These are phyloP conservation scores for Teratosphaeria viscida DNA, from an alignment of 2,329 filamentous ascomycete genomes.

Conservation along the genomic window DNA sequence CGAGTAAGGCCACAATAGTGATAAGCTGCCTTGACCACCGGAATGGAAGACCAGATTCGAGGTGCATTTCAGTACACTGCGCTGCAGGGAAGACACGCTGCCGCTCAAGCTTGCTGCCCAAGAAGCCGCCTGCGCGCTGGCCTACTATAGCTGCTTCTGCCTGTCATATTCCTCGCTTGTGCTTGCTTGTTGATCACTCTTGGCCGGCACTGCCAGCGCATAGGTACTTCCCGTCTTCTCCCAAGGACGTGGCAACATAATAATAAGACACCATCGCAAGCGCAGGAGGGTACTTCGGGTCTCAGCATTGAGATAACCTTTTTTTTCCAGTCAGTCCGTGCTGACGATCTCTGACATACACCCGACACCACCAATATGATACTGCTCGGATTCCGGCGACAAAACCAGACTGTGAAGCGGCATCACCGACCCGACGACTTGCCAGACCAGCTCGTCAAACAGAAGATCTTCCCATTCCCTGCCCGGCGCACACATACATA, in stretches of 20 bases:
- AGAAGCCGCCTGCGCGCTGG: background rate
- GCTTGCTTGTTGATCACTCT: background rate
- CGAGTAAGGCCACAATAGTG: background rate
- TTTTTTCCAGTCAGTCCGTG: background rate
- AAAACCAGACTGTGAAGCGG: slow-evolving; percentile 21
- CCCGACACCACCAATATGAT: slow-evolving; percentile 17
- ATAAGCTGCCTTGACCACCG: background rate
- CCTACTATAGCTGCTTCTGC: background rate
- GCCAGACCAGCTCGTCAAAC: slow-evolving; percentile 17
- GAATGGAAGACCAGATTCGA: background rate
- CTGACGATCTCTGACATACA: background rate
- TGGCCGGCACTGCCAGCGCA: background rate
- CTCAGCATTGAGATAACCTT: background rate
- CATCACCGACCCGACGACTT: slow-evolving; percentile 17
- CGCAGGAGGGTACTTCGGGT: background rate
- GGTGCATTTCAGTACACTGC: background rate
- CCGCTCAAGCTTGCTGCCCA: background rate
- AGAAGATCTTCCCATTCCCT: background rate
- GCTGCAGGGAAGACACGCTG: background rate
- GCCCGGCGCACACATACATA: background rate
- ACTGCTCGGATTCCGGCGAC: slow-evolving; percentile 14
- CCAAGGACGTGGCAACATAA: background rate
- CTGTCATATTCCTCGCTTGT: background rate
- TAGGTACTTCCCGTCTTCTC: background rate
- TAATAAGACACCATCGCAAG: background rate